Evolutionary conservation across 202 grass and related monocot species (phyloP), one percentile per base, ranked within the genome.

Genomic region (Tripidium arundinaceum): DNA sequence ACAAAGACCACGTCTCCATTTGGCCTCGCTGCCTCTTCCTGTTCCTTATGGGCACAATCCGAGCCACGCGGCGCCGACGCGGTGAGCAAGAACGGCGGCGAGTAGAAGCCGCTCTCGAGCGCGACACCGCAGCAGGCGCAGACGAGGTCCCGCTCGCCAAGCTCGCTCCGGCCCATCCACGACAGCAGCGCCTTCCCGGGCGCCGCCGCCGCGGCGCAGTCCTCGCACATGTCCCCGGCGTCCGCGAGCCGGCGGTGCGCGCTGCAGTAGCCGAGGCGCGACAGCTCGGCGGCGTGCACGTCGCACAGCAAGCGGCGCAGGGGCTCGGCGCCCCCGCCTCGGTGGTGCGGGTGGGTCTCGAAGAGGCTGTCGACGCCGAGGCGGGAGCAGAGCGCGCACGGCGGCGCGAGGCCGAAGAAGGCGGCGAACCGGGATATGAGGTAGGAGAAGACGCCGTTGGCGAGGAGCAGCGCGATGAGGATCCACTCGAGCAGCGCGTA

Each of bases 341-440:
- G 61, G 4, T 28, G 31, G 75, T 45, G 40, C 1, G 49, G 34
- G 49, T 57, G 65, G 25, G 59, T 19, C 67, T 90, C 88, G 83
- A 99, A 95, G 65, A 95, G 88, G 83, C 91, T 90, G 88, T 99
- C 92, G n/a, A 96, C 90, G 34, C 88, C 92, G 18, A 99, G 88
- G 76, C 88, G 87, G 58, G 85, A 93, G 79, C 96, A 99, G 68
- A 96, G 84, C 62, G 92, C 75, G 77, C 96, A 99, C 22, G 96
- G 96, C 46, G 92, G 87, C 71, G 84, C 79, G 24, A 99, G 84
- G 62, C 89, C 85, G 74, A 91, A 99, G 86, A 86, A 88, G 81
- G 88, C 81, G 28, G 96, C 96, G 62, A 99, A 99, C 38, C 71
- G 68, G 55, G 90, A 85, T 65, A 96, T 96, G 80, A 99, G 70